These are phyloP conservation scores for Paratrimastix pyriformis DNA, from an alignment of 78 protist genomes.

Conservation along the genomic window DNA sequence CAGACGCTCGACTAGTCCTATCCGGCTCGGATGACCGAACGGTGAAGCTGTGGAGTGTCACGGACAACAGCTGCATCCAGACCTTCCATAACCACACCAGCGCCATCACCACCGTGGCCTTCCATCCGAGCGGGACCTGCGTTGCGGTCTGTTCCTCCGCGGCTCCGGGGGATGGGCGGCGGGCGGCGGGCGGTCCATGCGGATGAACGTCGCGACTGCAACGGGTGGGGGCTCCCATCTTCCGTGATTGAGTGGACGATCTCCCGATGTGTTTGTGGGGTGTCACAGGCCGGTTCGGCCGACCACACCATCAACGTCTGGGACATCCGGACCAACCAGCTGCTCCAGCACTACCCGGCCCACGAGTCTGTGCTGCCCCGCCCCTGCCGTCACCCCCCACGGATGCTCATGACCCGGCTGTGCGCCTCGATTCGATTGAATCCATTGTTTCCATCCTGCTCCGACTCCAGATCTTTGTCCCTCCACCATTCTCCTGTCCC, in stretches of 20 bases:
- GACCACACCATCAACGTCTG: slow-evolving; percentile 58
- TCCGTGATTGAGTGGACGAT: background rate
- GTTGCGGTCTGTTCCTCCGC: slow-evolving; percentile 32
- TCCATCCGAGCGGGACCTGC: slow-evolving; percentile 69
- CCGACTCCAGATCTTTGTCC: too few species aligned
- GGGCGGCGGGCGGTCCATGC: too few species aligned
- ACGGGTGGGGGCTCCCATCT: too few species aligned
- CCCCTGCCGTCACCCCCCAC: too few species aligned
- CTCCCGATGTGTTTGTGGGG: background rate
- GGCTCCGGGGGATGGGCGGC: background rate
- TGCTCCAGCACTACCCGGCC: slow-evolving; percentile 13
- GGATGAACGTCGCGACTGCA: too few species aligned
- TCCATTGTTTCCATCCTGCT: too few species aligned
- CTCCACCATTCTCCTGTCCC: too few species aligned
- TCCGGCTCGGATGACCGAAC: slow-evolving; percentile 68
- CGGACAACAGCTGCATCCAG: slow-evolving; percentile 13
- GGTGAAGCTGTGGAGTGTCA: slow-evolving; percentile 62
- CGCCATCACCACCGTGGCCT: slow-evolving; percentile 39
- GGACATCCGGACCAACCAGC: slow-evolving; percentile 57
- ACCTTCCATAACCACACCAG: slow-evolving; percentile 55
- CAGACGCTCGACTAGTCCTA: slow-evolving; percentile 45
- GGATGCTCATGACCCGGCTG: too few species aligned
- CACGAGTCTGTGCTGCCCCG: background rate
- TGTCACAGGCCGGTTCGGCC: slow-evolving; percentile 18
- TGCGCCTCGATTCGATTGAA: too few species aligned